These are phyloP conservation scores for Neonectria hederae DNA, from an alignment of 2,329 filamentous ascomycete species.

Conservation along the genomic window DNA sequence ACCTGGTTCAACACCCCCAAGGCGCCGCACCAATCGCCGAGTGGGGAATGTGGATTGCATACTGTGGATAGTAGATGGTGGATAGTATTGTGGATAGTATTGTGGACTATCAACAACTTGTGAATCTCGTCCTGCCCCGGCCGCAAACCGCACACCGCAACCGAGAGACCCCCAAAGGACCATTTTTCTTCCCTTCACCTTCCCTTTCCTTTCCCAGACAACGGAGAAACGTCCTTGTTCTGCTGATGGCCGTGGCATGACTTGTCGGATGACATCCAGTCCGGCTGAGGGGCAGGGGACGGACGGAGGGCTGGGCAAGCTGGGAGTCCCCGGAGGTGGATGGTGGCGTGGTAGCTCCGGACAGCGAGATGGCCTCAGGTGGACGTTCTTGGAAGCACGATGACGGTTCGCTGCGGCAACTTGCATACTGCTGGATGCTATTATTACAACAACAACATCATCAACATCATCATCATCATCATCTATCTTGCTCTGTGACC, in stretches of 20 bases:
- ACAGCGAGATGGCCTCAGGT: slow-evolving; percentile 2
- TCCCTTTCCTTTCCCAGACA: not conserved
- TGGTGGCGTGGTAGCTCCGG: slow-evolving; percentile 3
- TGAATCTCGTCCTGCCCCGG: not conserved
- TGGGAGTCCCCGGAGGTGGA: slow-evolving; percentile 5
- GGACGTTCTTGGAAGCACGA: not conserved
- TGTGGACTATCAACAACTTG: not conserved
- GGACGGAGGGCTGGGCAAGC: not conserved
- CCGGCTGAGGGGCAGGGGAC: slow-evolving; percentile 14
- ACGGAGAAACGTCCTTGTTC: not conserved
- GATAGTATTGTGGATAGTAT: not conserved
- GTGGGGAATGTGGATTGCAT: not conserved
- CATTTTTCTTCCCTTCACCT: not conserved
- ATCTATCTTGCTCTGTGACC: not conserved
- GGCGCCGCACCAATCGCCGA: not conserved
- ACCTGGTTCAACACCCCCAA: too few relatives aligned
- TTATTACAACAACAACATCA: not conserved
- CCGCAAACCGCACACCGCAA: not conserved
- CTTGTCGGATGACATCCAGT: slow-evolving; percentile 34
- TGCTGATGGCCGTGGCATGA: slow-evolving; percentile 18
- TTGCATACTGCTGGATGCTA: not conserved
- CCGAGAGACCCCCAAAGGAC: not conserved
- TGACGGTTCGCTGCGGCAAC: not conserved
- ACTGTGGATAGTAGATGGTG: not conserved
- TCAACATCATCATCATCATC: too few relatives aligned